phyloP scores from a whole-genome alignment of 176 grass and related monocot genomes.

The Zizania latifolia region DNA sequence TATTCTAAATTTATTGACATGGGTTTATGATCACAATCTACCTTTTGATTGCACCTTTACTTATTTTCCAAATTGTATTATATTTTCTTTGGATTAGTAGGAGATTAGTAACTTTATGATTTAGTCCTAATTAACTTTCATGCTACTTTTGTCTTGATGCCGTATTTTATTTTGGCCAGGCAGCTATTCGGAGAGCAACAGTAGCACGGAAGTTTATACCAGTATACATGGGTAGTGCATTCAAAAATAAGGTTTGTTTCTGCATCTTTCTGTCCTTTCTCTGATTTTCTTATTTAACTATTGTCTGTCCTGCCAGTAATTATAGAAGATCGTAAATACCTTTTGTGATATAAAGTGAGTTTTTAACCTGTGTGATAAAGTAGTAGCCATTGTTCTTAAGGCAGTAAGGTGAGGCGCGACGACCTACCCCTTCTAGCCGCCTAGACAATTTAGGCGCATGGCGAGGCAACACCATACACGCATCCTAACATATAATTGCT shows the following conservation, averaged over 20 bases:
- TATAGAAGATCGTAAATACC: background rate
- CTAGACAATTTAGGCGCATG: no score
- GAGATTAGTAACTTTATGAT: background rate
- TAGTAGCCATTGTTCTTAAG: no score
- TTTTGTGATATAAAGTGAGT: background rate
- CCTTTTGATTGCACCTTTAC: background rate
- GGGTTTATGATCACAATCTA: background rate
- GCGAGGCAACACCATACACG: no score
- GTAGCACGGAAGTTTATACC: conserved; percentile 85
- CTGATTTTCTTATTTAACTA: background rate
- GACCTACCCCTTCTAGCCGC: no score
- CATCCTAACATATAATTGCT: no score
- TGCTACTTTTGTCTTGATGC: background rate
- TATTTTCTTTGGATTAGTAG: background rate
- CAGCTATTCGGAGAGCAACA: conserved; percentile 88
- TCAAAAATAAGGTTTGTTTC: conserved; percentile 89
- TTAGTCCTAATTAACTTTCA: conserved; percentile 6
- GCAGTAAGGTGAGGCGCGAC: no score
- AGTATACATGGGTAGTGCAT: conserved; percentile 97
- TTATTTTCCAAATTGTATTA: background rate
- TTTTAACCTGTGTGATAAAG: no score
- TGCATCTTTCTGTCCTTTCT: background rate
- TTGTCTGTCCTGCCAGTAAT: background rate
- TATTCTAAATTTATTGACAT: background rate
- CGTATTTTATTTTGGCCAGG: conserved; percentile 44